These are phyloP conservation scores for Lojkania enalia DNA, from an alignment of 2,329 filamentous ascomycete genomes.

Conservation along the genomic window DNA sequence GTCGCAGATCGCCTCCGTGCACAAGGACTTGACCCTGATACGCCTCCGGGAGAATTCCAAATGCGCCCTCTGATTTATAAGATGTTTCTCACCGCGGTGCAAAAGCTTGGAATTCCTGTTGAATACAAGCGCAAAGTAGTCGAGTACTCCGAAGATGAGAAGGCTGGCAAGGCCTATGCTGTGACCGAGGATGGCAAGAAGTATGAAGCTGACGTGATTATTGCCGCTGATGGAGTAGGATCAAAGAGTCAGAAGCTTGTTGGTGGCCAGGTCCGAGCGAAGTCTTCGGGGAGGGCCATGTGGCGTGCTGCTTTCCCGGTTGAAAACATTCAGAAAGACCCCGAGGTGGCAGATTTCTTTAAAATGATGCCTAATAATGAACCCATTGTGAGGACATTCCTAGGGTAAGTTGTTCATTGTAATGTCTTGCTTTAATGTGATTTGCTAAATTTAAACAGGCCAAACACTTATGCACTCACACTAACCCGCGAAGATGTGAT, in stretches of 20 bases:
- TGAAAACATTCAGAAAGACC: slow-evolving; percentile 50
- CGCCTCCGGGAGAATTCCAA: slow-evolving; percentile 59
- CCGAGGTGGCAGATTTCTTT: slow-evolving; percentile 53
- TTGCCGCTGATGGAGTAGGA: slow-evolving; percentile 49
- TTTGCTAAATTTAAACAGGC: slow-evolving; percentile 23
- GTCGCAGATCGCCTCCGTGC: slow-evolving; percentile 56
- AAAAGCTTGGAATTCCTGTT: slow-evolving; percentile 49
- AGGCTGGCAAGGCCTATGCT: slow-evolving; percentile 41
- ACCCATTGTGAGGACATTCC: slow-evolving; percentile 51
- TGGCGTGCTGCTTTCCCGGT: slow-evolving; percentile 48
- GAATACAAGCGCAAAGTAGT: slow-evolving; percentile 49
- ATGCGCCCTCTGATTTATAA: slow-evolving; percentile 60
- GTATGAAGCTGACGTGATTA: slow-evolving; percentile 48
- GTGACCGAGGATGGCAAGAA: slow-evolving; percentile 45
- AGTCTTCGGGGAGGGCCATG: slow-evolving; percentile 44
- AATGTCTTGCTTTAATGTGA: neutral
- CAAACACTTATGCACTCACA: slow-evolving; percentile 51
- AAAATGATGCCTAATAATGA: slow-evolving; percentile 48
- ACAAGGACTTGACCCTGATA: slow-evolving; percentile 51
- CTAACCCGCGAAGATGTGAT: slow-evolving; percentile 52
- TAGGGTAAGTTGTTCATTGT: slow-evolving; percentile 35
- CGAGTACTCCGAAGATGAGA: slow-evolving; percentile 51
- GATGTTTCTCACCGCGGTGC: slow-evolving; percentile 57
- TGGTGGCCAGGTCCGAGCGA: slow-evolving; percentile 49
- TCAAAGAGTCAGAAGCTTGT: slow-evolving; percentile 52